Percentiles rank a stretch among this genome's conserved stretches.
Conservation (phyloP, 1,284 basidiomycete genomes). For the Papiliotrema flavescens region DNA sequence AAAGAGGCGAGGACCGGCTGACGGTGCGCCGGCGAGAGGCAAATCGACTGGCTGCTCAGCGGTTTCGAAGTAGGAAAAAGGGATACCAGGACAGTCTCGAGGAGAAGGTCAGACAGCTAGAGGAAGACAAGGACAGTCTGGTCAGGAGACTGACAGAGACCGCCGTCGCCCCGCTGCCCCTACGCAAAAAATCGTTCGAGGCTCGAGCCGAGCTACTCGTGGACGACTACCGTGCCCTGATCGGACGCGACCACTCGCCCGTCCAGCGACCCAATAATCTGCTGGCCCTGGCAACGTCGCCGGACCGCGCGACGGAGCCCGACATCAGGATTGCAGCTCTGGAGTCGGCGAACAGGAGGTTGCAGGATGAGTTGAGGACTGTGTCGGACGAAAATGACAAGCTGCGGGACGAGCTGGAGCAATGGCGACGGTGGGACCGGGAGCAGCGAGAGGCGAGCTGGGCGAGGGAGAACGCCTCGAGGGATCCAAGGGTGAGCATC, state of each 20-base stretch:
- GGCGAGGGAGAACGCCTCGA: not conserved
- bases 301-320: slow-evolving; percentile 15
- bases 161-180: not conserved
- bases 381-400: slow-evolving; percentile 28
- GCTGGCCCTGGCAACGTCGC: slow-evolving; percentile 2
- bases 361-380: slow-evolving; percentile 31
- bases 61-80: slow-evolving; percentile 44
- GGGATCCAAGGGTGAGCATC: not conserved
- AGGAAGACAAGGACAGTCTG: slow-evolving; percentile 32
- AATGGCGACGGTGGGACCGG: slow-evolving; percentile 19
- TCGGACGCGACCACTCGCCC: no score
- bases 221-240: not conserved
- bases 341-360: slow-evolving; percentile 32
- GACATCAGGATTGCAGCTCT: slow-evolving; percentile 31
- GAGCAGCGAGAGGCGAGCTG: slow-evolving; percentile 7
- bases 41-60: slow-evolving; percentile 43
- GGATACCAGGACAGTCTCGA: slow-evolving; percentile 44
- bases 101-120: slow-evolving; percentile 31
- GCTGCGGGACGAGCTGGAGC: slow-evolving; percentile 22
- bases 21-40: slow-evolving; percentile 38
- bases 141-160: slow-evolving; percentile 20
- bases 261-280: no score
- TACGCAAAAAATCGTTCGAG: not conserved
- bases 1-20: slow-evolving; percentile 15
- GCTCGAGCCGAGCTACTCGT: no score